phyloP scores from a whole-genome alignment of 345 rosid species.

The Corchorus capsularis region DNA sequence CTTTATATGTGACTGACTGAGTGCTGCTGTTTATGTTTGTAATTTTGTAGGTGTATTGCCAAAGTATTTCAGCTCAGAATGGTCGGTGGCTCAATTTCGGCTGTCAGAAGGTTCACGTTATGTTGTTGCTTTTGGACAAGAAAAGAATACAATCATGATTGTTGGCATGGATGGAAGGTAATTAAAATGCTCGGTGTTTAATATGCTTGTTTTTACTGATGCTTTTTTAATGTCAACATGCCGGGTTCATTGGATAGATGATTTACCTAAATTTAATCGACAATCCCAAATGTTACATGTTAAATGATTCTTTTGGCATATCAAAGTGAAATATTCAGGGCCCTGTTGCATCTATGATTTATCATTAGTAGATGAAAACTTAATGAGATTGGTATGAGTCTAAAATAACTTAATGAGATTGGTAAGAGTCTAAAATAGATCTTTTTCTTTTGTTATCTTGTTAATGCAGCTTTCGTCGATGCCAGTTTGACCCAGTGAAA shows the following conservation, averaged over 20 bases:
- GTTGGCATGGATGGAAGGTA: conserved; percentile 98
- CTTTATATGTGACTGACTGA: too few relatives aligned
- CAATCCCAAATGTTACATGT: not conserved
- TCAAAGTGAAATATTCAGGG: too few relatives aligned
- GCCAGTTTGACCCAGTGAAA: conserved; percentile 9
- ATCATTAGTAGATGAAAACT: not conserved
- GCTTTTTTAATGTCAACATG: not conserved
- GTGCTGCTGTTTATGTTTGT: not conserved
- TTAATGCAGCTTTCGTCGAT: conserved; percentile 16
- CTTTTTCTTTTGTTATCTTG: not conserved
- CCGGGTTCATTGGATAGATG: not conserved
- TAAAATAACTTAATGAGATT: not conserved
- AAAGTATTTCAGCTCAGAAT: conserved; percentile 92
- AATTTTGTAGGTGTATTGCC: conserved; percentile 73
- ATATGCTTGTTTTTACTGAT: too few relatives aligned
- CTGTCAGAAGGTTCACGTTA: conserved; percentile 73
- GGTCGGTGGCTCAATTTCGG: conserved; percentile 94
- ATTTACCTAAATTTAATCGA: not conserved
- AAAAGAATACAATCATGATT: conserved; percentile 81
- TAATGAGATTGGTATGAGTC: not conserved
- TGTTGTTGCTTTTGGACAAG: conserved; percentile 87
- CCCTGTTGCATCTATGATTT: not conserved
- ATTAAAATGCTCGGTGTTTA: not conserved
- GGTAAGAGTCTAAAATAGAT: not conserved
- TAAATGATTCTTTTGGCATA: not conserved